Conservation (phyloP, 257 asterid species). For the Gentiana dahurica region DNA sequence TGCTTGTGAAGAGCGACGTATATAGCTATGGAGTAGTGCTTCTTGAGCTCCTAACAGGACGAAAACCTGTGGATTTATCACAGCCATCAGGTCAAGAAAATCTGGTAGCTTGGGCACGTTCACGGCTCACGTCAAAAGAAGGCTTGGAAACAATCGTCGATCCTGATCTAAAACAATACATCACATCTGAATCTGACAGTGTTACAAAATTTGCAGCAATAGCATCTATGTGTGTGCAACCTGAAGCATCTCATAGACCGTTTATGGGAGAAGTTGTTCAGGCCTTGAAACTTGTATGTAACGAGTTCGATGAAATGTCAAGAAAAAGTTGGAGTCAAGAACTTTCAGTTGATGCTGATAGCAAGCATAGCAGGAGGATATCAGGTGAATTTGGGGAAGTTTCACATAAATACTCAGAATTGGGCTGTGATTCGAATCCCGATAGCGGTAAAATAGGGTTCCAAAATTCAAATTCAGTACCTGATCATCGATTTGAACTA, state of each 20-base stretch:
- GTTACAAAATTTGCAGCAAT: slow-evolving; percentile 69
- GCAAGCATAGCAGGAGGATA: slow-evolving; percentile 28
- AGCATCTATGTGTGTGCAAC: slow-evolving; percentile 96
- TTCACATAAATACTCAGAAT: slow-evolving; percentile 13
- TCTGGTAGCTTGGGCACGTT: slow-evolving; percentile 87
- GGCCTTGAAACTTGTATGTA: slow-evolving; percentile 80
- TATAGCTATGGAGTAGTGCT: slow-evolving; percentile 96
- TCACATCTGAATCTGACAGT: slow-evolving; percentile 30
- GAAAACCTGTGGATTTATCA: slow-evolving; percentile 79
- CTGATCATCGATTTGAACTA: slow-evolving; percentile 26
- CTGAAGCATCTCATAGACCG: slow-evolving; percentile 91
- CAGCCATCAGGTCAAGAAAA: slow-evolving; percentile 93
- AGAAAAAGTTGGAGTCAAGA: slow-evolving; percentile 53
- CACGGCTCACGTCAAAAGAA: slow-evolving; percentile 49
- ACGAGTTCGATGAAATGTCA: slow-evolving; percentile 62
- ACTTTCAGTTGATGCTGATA: slow-evolving; percentile 26
- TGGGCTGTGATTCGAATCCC: slow-evolving; percentile 18
- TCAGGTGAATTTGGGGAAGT: slow-evolving; percentile 36
- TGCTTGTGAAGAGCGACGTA: slow-evolving; percentile 89
- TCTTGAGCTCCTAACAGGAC: slow-evolving; percentile 81
- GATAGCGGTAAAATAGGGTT: slow-evolving; percentile 21
- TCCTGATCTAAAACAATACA: slow-evolving; percentile 25
- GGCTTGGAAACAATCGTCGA: slow-evolving; percentile 58
- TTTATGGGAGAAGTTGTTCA: slow-evolving; percentile 99
- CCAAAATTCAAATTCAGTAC: slow-evolving; percentile 38